Conservation (phyloP, 106 monocot species). For the Dendrobium huoshanense region DNA sequence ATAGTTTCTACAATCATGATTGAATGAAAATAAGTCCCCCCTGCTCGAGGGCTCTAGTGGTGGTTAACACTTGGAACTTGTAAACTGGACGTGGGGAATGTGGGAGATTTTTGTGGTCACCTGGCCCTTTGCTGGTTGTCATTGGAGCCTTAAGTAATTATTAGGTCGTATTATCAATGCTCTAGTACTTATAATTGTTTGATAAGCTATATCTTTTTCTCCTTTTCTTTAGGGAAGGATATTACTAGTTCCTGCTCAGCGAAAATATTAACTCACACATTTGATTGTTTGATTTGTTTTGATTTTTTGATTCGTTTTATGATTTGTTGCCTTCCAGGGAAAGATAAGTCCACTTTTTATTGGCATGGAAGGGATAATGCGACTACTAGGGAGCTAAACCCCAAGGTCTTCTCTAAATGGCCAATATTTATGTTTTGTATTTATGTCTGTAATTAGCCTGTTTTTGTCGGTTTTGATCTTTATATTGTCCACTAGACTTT, state of each 20-base stretch:
- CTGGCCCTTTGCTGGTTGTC: not conserved
- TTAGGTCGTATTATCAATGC: not conserved
- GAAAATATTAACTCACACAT: not conserved
- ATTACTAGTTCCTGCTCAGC: not conserved
- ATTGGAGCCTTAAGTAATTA: not conserved
- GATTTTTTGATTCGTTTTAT: not conserved
- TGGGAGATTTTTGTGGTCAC: not conserved
- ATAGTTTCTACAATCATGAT: not conserved
- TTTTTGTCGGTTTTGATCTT: not conserved
- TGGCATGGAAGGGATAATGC: constrained; percentile 92
- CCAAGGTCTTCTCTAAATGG: constrained; percentile 41
- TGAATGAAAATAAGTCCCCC: not conserved
- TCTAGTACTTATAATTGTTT: not conserved
- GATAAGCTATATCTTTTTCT: not conserved
- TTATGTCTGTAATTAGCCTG: not conserved
- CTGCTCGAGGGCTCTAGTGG: too few relatives aligned
- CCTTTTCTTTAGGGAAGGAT: not conserved
- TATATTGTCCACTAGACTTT: constrained; percentile 40
- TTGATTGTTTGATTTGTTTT: not conserved
- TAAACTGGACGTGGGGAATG: not conserved
- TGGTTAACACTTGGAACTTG: not conserved
- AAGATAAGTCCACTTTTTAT: constrained; percentile 50
- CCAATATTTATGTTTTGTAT: not conserved
- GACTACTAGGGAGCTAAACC: constrained; percentile 71
- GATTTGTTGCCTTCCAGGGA: constrained; percentile 33